phyloP scores from a whole-genome alignment of 352 stramenopile species.

The Thraustochytrium sp. region DNA sequence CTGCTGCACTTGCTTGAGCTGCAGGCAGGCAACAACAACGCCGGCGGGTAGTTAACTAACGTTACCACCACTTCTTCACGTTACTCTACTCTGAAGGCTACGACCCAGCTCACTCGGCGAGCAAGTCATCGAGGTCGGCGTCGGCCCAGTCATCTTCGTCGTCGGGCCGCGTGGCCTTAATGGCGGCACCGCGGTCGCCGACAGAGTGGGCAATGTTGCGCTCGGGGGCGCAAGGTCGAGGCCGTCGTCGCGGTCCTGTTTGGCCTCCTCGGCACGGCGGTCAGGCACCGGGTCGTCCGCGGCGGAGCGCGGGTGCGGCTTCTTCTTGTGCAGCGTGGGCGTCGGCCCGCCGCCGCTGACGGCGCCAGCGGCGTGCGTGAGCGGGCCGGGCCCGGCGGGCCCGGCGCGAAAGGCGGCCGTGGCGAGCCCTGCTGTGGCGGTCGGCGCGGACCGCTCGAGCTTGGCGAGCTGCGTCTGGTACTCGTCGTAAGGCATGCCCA shows the following conservation, averaged over 20 bases:
- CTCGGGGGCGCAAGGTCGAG: background rate
- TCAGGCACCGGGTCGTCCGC: background rate
- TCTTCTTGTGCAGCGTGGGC: background rate
- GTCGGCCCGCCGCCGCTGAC: background rate
- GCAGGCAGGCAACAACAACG: too few species aligned
- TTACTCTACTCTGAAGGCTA: too few species aligned
- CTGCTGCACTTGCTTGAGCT: too few species aligned
- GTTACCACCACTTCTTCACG: too few species aligned
- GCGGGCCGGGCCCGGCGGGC: background rate
- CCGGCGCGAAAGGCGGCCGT: background rate
- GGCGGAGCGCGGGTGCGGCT: background rate
- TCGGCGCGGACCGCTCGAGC: conserved; percentile 65
- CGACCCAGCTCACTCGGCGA: conserved; percentile 20
- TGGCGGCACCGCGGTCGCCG: conserved; percentile 7
- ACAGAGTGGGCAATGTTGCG: conserved; percentile 12
- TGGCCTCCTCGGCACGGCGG: conserved; percentile 15
- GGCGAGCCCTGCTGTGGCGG: conserved; percentile 48
- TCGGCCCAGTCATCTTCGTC: conserved; percentile 49
- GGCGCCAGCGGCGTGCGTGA: conserved; percentile 3
- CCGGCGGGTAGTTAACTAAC: too few species aligned
- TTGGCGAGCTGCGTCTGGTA: conserved; percentile 86
- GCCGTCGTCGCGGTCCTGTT: background rate
- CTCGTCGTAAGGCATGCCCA: conserved; percentile 78
- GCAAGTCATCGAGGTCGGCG: conserved; percentile 46
- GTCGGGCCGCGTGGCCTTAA: conserved; percentile 14